Evolutionary conservation across 306 rosid species (phyloP).

Genomic region (Styphnolobium japonicum): DNA sequence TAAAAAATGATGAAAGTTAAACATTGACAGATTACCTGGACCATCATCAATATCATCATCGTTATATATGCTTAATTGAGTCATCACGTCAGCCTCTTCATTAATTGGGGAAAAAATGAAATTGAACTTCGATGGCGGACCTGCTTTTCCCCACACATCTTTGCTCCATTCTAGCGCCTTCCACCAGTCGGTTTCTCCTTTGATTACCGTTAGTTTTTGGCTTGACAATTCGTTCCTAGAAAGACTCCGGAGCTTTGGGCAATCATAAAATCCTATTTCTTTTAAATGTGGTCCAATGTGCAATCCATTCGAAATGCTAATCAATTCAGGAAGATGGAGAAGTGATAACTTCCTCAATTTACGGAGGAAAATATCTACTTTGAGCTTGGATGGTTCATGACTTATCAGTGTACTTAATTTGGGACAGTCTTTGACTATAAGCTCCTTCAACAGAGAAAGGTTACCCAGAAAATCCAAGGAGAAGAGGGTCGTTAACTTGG

Average conservation of each 20-base stretch:
- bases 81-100: not conserved
- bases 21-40: not conserved
- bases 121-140: not conserved
- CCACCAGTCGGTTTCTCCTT: not conserved
- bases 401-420: not conserved
- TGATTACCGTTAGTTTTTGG: not conserved
- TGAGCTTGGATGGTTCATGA: not conserved
- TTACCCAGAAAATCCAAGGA: not conserved
- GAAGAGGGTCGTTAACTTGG: conserved; percentile 15
- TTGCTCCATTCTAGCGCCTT: not conserved
- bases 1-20: not conserved
- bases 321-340: not conserved
- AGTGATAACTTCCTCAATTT: not conserved
- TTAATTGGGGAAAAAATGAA: not conserved
- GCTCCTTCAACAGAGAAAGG: not conserved
- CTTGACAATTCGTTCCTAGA: not conserved
- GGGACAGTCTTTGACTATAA: not conserved
- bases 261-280: not conserved
- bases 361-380: not conserved
- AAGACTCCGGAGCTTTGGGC: not conserved
- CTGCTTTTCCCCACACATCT: not conserved
- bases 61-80: not conserved
- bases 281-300: not conserved
- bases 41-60: not conserved
- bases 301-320: conserved; percentile 1